Evolutionary conservation across 192 early-diverging fungal species (phyloP).

Genomic region (Linnemannia zychae): DNA sequence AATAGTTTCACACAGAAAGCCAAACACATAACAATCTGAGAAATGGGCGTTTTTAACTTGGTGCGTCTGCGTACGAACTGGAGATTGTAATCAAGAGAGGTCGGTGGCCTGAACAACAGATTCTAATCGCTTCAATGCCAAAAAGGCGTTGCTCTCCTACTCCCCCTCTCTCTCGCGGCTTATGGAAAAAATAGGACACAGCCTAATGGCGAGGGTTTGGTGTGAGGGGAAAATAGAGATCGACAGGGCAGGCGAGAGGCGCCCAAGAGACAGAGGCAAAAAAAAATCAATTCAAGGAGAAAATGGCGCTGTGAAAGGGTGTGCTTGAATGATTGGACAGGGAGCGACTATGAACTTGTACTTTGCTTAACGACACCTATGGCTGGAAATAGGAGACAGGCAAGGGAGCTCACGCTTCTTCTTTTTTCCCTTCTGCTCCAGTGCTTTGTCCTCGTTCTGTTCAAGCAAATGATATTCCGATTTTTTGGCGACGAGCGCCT

Average conservation of each 20-base stretch:
- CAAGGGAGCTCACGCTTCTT: too few species aligned
- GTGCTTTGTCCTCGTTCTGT: neutral
- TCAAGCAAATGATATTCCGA: neutral
- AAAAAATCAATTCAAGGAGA: too few species aligned
- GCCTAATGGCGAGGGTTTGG: neutral
- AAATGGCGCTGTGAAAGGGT: neutral
- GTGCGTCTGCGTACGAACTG: neutral
- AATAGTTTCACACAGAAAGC: neutral
- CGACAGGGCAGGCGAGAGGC: neutral
- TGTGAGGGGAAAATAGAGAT: neutral
- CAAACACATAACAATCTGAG: neutral
- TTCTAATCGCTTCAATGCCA: too few species aligned
- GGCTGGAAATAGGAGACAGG: conserved; percentile 8
- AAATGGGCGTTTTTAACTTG: too few species aligned
- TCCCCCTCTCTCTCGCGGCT: too few species aligned
- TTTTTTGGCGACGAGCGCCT: too few species aligned
- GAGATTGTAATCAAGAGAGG: neutral
- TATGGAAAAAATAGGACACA: neutral
- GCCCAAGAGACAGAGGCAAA: neutral
- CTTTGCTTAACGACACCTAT: neutral
- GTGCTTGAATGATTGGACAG: conserved; percentile 1
- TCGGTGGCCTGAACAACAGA: neutral
- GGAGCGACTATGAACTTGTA: neutral
- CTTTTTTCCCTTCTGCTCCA: neutral
- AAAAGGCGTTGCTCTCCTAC: neutral